Conservation (phyloP, 2,329 filamentous ascomycete species). For the Massarina eburnea region DNA sequence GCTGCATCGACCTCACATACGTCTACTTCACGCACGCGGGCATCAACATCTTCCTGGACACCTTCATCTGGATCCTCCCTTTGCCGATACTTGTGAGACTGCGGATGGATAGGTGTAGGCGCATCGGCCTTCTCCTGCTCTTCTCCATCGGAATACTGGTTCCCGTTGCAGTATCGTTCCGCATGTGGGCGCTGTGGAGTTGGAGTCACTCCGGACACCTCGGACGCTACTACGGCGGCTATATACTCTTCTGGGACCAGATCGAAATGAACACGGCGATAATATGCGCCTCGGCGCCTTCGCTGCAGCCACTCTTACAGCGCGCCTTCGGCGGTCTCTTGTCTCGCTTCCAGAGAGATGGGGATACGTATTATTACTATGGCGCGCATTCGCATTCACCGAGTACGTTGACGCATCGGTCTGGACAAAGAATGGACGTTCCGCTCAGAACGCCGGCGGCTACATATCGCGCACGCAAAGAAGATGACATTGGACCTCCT, state of each 20-base stretch:
- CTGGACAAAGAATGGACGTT: slow-evolving; percentile 6
- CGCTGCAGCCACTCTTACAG: slow-evolving; percentile 23
- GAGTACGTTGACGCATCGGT: neutral
- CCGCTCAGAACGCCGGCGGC: too few relatives aligned
- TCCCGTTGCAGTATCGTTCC: slow-evolving; percentile 21
- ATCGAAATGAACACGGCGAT: slow-evolving; percentile 31
- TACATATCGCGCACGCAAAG: slow-evolving; percentile 2
- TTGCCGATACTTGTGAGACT: slow-evolving; percentile 26
- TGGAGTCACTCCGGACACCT: slow-evolving; percentile 14
- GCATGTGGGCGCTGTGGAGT: slow-evolving; percentile 20
- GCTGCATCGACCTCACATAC: slow-evolving; percentile 18
- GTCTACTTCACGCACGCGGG: slow-evolving; percentile 23
- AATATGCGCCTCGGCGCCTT: slow-evolving; percentile 25
- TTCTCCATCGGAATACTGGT: slow-evolving; percentile 25
- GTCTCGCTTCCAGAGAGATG: slow-evolving; percentile 6
- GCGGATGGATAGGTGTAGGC: slow-evolving; percentile 24
- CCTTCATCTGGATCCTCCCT: slow-evolving; percentile 24
- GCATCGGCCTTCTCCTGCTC: slow-evolving; percentile 20
- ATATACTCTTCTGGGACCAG: slow-evolving; percentile 27
- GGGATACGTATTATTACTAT: slow-evolving; percentile 20
- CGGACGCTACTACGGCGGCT: slow-evolving; percentile 21
- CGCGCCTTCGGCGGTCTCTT: slow-evolving; percentile 18
- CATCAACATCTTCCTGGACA: slow-evolving; percentile 27
- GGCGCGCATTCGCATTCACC: slow-evolving; percentile 6
- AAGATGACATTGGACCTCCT: too few relatives aligned